A percentile compares a stretch with the other conserved stretches of the same genome.
phyloP scores from a whole-genome alignment of 495 filamentous ascomycete genomes.

The Tuber calosporum region DNA sequence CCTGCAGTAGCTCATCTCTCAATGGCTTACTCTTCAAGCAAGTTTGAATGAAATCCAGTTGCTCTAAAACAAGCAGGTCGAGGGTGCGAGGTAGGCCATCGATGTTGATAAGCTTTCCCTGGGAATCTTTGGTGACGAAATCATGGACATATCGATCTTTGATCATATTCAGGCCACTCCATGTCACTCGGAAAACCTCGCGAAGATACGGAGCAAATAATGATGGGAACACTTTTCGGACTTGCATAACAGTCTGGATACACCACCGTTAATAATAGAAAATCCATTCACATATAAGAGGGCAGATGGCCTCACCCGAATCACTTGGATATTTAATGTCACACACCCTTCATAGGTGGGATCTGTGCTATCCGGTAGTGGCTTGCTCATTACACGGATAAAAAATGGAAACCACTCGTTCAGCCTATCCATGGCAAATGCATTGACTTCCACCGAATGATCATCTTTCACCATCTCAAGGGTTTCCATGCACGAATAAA shows the following conservation, averaged over 20 bases:
- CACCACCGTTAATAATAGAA: constrained; percentile 16
- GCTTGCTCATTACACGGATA: constrained; percentile 49
- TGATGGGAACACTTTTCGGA: constrained; percentile 71
- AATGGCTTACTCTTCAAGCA: constrained; percentile 61
- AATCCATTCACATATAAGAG: neutral
- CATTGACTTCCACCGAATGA: constrained; percentile 72
- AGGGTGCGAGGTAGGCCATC: constrained; percentile 89
- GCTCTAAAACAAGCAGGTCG: constrained; percentile 88
- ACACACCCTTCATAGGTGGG: constrained; percentile 50
- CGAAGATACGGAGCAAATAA: constrained; percentile 73
- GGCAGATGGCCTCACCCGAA: constrained; percentile 53
- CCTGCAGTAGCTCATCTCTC: constrained; percentile 55
- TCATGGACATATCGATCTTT: constrained; percentile 65
- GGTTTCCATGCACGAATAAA: constrained; percentile 83
- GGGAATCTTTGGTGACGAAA: constrained; percentile 75
- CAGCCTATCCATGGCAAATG: constrained; percentile 79
- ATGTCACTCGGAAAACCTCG: constrained; percentile 71
- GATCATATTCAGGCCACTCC: constrained; percentile 71
- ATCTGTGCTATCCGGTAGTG: constrained; percentile 53
- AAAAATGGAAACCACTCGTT: constrained; percentile 83
- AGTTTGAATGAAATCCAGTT: constrained; percentile 85
- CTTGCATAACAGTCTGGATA: constrained; percentile 73
- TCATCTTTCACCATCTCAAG: constrained; percentile 93
- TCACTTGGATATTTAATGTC: constrained; percentile 77
- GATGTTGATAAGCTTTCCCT: constrained; percentile 80